Evolutionary conservation across 1,284 basidiomycete genomes (phyloP), one percentile per base, ranked within the genome.

Genomic region (Ganoderma sinense): DNA sequence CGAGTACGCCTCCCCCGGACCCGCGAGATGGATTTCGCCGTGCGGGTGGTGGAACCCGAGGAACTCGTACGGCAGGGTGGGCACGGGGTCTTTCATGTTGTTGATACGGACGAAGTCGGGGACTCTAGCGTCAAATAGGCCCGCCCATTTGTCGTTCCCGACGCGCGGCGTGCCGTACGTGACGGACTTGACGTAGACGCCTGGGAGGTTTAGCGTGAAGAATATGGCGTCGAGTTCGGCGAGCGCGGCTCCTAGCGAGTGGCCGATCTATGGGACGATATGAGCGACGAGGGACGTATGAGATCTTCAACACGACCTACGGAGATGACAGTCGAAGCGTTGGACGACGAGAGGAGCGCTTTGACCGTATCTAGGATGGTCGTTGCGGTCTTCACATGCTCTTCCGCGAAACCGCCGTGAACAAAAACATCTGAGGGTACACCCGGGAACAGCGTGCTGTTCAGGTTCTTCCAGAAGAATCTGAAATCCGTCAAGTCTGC

Each of bases 341-440:
- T 76, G 48, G 79, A 72, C 18, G 70, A n/a, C 14, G 73, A 68
- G 62, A 87, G 77, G 8, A 84, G 75, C 23, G 71, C 75, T 45
- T 82, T 76, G 33, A 83, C 81, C 41, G 83, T 79, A 7, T 76
- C 62, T 26, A 86, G 77, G 62, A 87, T 81, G 13, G 74, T 69
- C 0, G 68, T n/a, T 0, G 84, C 85, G 3, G 82, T 84, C 66
- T 77, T 67, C 7, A 81, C 83, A 67, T 89, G 87, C 64, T 84
- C 83, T 61, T 84, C 75, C 6, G 81, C 78, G 78, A 89, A 89
- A 0, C 88, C 88, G 29, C 78, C 71, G 67, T 89, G 88, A 7
- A 85, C 84, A 62, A 78, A 71, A 2, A 86, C 80, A 53, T 65
- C 75, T 0, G 75, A 78, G 0, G 84, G 77, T 20, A 86, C 78